Percentiles rank a stretch among this genome's conserved stretches.
phyloP scores from a whole-genome alignment of 148 eudicot species.

The Drosera capensis region DNA sequence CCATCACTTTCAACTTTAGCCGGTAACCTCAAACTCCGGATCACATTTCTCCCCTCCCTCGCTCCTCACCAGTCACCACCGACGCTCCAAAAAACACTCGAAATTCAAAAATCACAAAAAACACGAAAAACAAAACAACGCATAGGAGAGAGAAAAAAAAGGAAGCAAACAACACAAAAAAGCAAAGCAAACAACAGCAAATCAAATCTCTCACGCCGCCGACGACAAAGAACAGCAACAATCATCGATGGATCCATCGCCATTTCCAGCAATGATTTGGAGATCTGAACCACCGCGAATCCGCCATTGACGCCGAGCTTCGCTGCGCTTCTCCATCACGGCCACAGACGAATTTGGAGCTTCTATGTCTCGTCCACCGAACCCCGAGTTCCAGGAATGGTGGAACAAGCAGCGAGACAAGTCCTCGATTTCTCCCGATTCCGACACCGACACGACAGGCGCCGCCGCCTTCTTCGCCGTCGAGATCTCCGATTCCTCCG shows the following conservation, averaged over 20 bases:
- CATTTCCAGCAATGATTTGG: neutral
- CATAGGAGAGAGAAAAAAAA: no score
- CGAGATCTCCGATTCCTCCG: slow-evolving; percentile 13
- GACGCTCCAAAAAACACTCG: no score
- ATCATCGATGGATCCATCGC: no score
- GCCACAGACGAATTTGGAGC: neutral
- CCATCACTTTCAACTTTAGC: no score
- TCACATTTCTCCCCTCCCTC: no score
- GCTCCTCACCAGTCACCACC: no score
- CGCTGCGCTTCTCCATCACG: neutral
- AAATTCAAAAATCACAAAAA: no score
- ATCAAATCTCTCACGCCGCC: neutral
- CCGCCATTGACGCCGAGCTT: slow-evolving; percentile 6
- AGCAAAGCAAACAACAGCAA: no score
- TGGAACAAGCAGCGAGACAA: slow-evolving; percentile 49
- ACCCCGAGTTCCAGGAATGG: slow-evolving; percentile 67
- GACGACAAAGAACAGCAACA: neutral
- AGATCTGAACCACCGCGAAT: slow-evolving; percentile 2
- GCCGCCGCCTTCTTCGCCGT: slow-evolving; percentile 13
- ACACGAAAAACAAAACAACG: no score
- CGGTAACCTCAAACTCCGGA: no score
- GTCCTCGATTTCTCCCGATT: neutral
- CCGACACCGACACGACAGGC: slow-evolving; percentile 8
- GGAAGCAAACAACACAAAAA: no score
- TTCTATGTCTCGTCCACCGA: slow-evolving; percentile 55